Conservation (phyloP, 2,329 filamentous ascomycete species). For the Conoideocrella luteorostrata region DNA sequence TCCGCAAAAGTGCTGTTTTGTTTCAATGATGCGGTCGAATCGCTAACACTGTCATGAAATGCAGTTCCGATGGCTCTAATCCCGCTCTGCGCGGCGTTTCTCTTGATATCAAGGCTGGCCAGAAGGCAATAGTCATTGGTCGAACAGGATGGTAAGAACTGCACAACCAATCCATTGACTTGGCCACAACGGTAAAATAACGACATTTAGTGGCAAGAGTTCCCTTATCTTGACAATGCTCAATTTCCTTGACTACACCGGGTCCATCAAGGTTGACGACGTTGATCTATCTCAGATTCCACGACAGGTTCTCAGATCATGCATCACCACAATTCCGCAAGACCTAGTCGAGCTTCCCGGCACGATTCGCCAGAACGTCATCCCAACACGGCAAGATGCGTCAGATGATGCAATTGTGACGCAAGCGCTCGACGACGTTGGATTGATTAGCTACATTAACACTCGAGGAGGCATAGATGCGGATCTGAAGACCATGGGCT, state of each 20-base stretch:
- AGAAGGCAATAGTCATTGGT: slow-evolving; percentile 15
- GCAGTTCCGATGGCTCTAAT: neutral
- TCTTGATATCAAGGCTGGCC: slow-evolving; percentile 10
- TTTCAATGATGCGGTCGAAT: neutral
- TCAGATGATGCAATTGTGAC: slow-evolving; percentile 8
- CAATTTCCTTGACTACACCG: neutral
- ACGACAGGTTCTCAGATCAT: slow-evolving; percentile 17
- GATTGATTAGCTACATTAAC: slow-evolving; percentile 7
- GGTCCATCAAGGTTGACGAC: slow-evolving; percentile 17
- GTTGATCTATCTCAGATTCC: slow-evolving; percentile 18
- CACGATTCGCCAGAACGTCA: slow-evolving; percentile 4
- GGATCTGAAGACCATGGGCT: slow-evolving; percentile 6
- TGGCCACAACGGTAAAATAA: neutral
- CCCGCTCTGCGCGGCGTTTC: slow-evolving; percentile 7
- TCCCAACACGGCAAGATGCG: neutral
- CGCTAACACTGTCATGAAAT: too few species aligned
- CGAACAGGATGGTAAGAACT: slow-evolving; percentile 10
- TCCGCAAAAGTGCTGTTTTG: neutral
- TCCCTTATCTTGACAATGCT: slow-evolving; percentile 5
- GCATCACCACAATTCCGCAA: slow-evolving; percentile 24
- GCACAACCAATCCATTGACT: neutral
- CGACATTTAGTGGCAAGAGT: slow-evolving; percentile 16
- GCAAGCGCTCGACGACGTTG: slow-evolving; percentile 10
- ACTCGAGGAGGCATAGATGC: slow-evolving; percentile 8
- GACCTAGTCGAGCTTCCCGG: slow-evolving; percentile 16